Evolutionary conservation across 129 eudicot genomes (phyloP).

Genomic region (Chrysanthemum seticuspe): DNA sequence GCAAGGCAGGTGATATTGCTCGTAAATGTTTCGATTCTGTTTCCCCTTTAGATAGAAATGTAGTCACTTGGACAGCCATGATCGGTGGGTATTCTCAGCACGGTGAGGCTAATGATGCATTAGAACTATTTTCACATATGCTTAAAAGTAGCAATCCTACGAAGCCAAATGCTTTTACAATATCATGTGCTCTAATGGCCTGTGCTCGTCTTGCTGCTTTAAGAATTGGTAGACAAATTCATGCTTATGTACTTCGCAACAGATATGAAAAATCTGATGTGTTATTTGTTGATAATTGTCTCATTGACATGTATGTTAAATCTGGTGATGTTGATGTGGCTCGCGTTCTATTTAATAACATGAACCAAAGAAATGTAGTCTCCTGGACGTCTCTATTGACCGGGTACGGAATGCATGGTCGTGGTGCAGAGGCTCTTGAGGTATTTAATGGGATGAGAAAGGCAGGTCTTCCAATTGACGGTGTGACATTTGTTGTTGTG

Average conservation of each 20-base stretch:
- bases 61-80: conserved; percentile 89
- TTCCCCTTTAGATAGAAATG: conserved; percentile 42
- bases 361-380: conserved; percentile 59
- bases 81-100: conserved; percentile 63
- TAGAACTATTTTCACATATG: conserved; percentile 57
- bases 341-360: conserved; percentile 54
- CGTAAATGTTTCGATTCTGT: conserved; percentile 53
- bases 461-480: conserved; percentile 56
- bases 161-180: conserved; percentile 68
- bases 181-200: conserved; percentile 81
- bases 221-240: conserved; percentile 65
- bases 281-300: conserved; percentile 64
- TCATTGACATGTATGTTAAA: conserved; percentile 86
- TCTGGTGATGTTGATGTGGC: conserved; percentile 80
- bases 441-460: conserved; percentile 59
- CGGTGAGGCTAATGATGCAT: conserved; percentile 69
- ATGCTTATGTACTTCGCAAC: conserved; percentile 59
- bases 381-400: conserved; percentile 90
- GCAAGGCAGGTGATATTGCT: conserved; percentile 48
- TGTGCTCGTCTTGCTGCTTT: conserved; percentile 72
- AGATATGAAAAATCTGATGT: conserved; percentile 42
- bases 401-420: conserved; percentile 87
- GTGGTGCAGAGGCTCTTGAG: conserved; percentile 63
- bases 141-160: conserved; percentile 30
- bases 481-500: conserved; percentile 71